phyloP scores from a whole-genome alignment of 169 alveolate species.

The Plasmodium cynomolgi region DNA sequence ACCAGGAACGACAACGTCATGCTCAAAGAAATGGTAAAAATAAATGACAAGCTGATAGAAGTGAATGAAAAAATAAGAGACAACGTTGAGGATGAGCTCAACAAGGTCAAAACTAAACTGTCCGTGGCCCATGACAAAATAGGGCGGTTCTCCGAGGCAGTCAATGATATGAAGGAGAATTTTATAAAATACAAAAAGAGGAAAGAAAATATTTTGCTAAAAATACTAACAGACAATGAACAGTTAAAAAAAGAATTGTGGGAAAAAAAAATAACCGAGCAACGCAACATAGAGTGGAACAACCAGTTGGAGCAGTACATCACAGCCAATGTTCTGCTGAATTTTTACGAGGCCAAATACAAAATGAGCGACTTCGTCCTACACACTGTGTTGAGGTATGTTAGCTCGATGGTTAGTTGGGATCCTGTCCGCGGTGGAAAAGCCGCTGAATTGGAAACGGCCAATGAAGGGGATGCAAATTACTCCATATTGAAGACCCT shows the following conservation, averaged over 20 bases:
- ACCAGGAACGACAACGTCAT: constrained; percentile 27
- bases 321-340: constrained; percentile 9
- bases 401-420: neutral
- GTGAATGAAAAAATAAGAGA: constrained; percentile 37
- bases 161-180: constrained; percentile 10
- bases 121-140: constrained; percentile 29
- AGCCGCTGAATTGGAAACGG: neutral
- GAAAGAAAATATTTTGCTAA: constrained; percentile 17
- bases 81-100: constrained; percentile 10
- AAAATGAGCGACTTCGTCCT: constrained; percentile 3
- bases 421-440: neutral
- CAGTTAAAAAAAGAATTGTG: constrained; percentile 19
- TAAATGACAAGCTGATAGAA: constrained; percentile 38
- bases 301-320: neutral
- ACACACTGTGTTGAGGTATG: neutral
- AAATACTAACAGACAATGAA: constrained; percentile 28
- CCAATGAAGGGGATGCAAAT: neutral
- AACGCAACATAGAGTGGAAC: constrained; percentile 18
- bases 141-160: constrained; percentile 11
- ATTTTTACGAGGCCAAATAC: constrained; percentile 47
- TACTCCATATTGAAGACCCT: neutral
- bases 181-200: constrained; percentile 36
- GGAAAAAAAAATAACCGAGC: constrained; percentile 36
- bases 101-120: constrained; percentile 11
- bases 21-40: constrained; percentile 43